A percentile compares a stretch with the other conserved stretches of the same genome.
Evolutionary conservation across 1,139 yeast genomes (phyloP).

Genomic region (Diutina rugosa): DNA sequence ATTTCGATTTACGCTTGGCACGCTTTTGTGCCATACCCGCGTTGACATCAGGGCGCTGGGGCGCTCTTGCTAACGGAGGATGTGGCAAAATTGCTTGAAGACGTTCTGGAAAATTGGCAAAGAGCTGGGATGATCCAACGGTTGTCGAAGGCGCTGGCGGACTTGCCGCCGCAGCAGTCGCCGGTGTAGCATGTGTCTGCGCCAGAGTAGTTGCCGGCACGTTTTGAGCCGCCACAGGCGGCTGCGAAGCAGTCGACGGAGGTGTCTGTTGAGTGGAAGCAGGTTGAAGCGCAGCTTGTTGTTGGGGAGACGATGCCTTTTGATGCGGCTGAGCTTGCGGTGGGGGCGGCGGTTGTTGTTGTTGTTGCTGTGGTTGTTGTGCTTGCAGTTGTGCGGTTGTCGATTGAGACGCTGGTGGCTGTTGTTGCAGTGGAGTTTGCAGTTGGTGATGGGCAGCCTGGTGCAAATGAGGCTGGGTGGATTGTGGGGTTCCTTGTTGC

Average conservation of each 20-base stretch:
- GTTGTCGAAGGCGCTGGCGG: constrained; percentile 1
- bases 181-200: constrained; percentile 2
- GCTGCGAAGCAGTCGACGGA: background rate
- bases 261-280: background rate
- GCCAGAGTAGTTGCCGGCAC: background rate
- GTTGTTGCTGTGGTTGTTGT: constrained; percentile 1
- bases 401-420: background rate
- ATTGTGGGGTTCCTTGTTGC: background rate
- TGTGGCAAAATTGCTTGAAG: constrained; percentile 18
- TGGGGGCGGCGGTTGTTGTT: background rate
- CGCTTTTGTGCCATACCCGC: constrained; percentile 27
- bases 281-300: constrained; percentile 3
- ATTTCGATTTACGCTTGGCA: constrained; percentile 50
- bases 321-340: background rate
- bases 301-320: constrained; percentile 3
- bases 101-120: constrained; percentile 9
- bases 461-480: background rate
- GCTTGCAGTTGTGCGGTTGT: constrained; percentile 1
- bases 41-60: constrained; percentile 18
- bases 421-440: constrained; percentile 4
- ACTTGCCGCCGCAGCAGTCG: constrained; percentile 1
- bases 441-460: constrained; percentile 2
- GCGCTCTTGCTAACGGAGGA: constrained; percentile 24
- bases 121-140: constrained; percentile 5
- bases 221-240: constrained; percentile 4